Evolutionary conservation across 2,329 filamentous ascomycete genomes (phyloP), one percentile per base, ranked within the genome.

Genomic region (Diaporthe humulicola): DNA sequence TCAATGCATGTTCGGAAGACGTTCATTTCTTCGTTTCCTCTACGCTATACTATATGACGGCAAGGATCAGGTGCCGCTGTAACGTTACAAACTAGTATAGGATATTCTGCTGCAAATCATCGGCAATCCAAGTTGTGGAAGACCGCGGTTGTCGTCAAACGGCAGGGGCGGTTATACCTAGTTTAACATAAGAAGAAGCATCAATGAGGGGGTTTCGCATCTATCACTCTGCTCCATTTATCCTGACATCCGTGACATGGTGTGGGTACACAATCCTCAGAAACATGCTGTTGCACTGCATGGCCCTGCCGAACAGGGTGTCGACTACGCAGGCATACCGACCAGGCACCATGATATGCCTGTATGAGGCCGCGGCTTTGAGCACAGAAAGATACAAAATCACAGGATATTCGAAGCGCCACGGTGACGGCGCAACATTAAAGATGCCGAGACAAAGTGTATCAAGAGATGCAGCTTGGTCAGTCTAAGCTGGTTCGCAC

Each of bases 1-100:
- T 10, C 19, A 40, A 40, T 72, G 70, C 70, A 72, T 72, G 60
- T 54, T 45, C 45, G 48, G 38, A 42, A 64, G 56, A 56, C 60
- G 45, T 61, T 67, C 61, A 36, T 40, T 72, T 54, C 36, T 45
- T 45, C 17, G 28, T 64, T 40, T 66, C 36, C 19, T 42, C 50
- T 40, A 54, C 22, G 57, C 28, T 33, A 69, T 69, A 69, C 36
- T 48, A 54, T 40, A 30, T 25, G 45, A 9, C 45, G 19, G 48
- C 57, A 33, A 28, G 36, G 17, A 64, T 25, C 14, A 36, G 6
- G 38, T 42, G 40, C 48, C 2, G 25, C 70, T 72, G 70, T 54
- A 33, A 64, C 28, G 57, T n/a, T 61, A 45, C 45, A 64, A 50
- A 28, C 9, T 56, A 38, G 4, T 45, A 64, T 58, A 54, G 12